These are phyloP conservation scores for Nymphaea thermarum DNA, from an alignment of 164 flowering plant genomes.

Conservation along the genomic window DNA sequence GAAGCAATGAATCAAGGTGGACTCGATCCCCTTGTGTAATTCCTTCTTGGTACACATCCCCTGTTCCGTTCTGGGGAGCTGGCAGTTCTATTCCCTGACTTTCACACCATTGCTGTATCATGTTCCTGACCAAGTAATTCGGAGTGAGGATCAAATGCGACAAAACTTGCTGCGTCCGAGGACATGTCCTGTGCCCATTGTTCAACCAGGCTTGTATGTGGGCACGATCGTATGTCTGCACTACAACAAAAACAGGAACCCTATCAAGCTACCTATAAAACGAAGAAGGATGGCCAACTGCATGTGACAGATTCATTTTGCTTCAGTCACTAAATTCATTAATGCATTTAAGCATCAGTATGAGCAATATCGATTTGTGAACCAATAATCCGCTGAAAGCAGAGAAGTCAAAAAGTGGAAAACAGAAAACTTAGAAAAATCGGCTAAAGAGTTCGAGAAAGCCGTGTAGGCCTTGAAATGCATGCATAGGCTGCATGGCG, in stretches of 20 bases:
- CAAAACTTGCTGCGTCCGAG: constrained; percentile 53
- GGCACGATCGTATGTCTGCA: constrained; percentile 70
- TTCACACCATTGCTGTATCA: constrained; percentile 60
- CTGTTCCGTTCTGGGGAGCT: constrained; percentile 6
- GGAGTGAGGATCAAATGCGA: constrained; percentile 55
- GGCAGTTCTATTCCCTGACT: constrained; percentile 31
- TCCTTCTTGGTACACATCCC: constrained; percentile 19
- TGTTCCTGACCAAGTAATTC: constrained; percentile 42
- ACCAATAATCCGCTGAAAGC: too few relatives aligned
- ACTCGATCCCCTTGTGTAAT: constrained; percentile 28
- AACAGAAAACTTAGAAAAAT: too few relatives aligned
- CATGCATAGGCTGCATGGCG: not conserved
- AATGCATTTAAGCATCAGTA: not conserved
- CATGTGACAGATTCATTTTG: not conserved
- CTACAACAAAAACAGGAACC: not conserved
- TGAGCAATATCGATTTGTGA: too few relatives aligned
- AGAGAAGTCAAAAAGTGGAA: too few relatives aligned
- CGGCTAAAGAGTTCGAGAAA: not conserved
- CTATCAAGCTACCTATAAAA: not conserved
- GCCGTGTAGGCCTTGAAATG: not conserved
- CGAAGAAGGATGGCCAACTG: not conserved
- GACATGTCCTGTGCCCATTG: constrained; percentile 54
- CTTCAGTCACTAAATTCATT: not conserved
- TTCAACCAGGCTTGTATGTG: constrained; percentile 59
- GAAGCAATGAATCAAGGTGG: constrained; percentile 31